Evolutionary conservation across 2,329 filamentous ascomycete species (phyloP), one percentile per base, ranked within the genome.

Genomic region (Ascochyta clinopodiicola): DNA sequence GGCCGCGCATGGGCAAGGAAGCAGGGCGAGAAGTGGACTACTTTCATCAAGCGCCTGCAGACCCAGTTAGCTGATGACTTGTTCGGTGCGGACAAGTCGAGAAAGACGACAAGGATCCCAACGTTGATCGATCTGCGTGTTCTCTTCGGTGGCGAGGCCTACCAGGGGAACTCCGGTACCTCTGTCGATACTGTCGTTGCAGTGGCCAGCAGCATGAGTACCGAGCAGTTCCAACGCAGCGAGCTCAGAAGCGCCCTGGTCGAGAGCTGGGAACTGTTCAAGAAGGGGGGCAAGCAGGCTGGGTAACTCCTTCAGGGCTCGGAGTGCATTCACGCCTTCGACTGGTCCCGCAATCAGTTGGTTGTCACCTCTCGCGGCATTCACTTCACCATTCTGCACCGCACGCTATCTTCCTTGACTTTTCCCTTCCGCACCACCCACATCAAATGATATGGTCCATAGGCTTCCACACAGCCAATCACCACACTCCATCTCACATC

Each of bases 141-240:
- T 4, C 45, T 72, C 12, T 70, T 73, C 36, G 39, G 54, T 4
- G 65, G 64, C 10, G 67, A 72, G 13, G 36, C 37, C 4, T 71
- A 67, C 36, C 49, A 35, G 4, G 22, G 46, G 6, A 27, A 10
- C 29, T 15, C 37, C 3, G 2, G n/a, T 5, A 10, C 22, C n/a
- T 6, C 12, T n/a, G 5, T 8, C n/a, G 6, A 31, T 2, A 9
- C 8, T 15, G 7, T 7, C 6, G n/a, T 31, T 6, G 24, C 38
- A 10, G 15, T 37, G 5, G 40, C 40, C 15, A 6, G 12, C 21
- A 29, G 22, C n/a, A 3, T 2, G 10, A 34, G 8, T 4, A 10
- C 19, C 17, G 52, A 60, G 22, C 44, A 42, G 8, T 17, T 19
- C 6, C 59, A 62, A 35, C 50, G 51, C 5, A 44, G 47, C 0